phyloP scores from a whole-genome alignment of 2,329 filamentous ascomycete species.

The Cordyceps cateniannulata region DNA sequence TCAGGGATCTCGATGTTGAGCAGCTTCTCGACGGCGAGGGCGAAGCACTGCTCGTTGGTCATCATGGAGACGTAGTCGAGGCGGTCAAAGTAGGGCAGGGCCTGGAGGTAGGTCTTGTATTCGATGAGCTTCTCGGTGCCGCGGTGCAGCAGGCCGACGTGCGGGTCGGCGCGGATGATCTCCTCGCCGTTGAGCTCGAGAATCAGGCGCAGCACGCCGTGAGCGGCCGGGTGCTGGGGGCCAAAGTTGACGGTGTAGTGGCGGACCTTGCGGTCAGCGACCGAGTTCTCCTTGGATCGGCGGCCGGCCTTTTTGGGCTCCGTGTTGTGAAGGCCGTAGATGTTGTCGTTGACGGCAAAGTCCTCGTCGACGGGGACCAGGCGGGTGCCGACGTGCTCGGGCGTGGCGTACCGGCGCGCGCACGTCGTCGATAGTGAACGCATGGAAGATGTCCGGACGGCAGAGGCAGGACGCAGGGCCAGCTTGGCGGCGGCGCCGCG shows the following conservation, averaged over 20 bases:
- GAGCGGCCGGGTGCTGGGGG: constrained; percentile 95
- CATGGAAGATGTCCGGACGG: constrained; percentile 30
- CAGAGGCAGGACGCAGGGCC: constrained; percentile 42
- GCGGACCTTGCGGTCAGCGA: constrained; percentile 73
- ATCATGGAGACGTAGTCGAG: constrained; percentile 99
- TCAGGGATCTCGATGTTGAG: constrained; percentile 94
- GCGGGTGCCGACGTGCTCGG: constrained; percentile 46
- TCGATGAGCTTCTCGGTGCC: constrained; percentile 99
- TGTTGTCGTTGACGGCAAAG: constrained; percentile 49
- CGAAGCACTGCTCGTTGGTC: constrained; percentile 99
- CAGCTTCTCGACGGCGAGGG: constrained; percentile 93
- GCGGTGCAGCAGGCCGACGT: constrained; percentile 91
- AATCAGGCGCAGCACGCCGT: constrained; percentile 96
- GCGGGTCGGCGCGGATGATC: constrained; percentile 92
- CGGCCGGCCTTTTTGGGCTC: constrained; percentile 34
- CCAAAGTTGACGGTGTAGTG: constrained; percentile 99
- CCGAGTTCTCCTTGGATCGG: constrained; percentile 41
- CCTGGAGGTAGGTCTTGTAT: constrained; percentile 99
- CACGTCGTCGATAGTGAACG: constrained; percentile 62
- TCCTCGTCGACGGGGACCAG: constrained; percentile 59
- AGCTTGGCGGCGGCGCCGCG: constrained; percentile 60
- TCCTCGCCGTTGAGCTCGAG: constrained; percentile 97
- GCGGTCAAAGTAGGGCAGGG: constrained; percentile 96
- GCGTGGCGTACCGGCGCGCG: constrained; percentile 56
- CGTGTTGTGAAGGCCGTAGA: constrained; percentile 40